These are phyloP conservation scores for Pythium coloratum DNA, from an alignment of 352 stramenopile genomes.

Conservation along the genomic window DNA sequence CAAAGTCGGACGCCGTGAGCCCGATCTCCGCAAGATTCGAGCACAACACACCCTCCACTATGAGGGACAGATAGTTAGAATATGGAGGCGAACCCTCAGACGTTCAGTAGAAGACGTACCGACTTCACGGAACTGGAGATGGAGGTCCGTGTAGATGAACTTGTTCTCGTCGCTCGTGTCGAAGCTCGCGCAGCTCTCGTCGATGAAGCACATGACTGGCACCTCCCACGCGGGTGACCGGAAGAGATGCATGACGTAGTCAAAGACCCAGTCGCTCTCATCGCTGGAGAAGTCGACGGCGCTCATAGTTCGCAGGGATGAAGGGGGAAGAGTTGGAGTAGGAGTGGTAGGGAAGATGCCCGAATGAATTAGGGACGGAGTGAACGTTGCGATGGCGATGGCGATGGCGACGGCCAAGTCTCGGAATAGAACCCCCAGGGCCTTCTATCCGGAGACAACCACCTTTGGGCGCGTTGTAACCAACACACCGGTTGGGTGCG, in stretches of 20 bases:
- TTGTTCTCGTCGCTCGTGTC: constrained; percentile 91
- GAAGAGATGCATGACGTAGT: constrained; percentile 89
- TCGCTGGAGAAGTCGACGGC: constrained; percentile 50
- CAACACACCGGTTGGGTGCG: background rate
- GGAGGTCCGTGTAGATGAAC: constrained; percentile 84
- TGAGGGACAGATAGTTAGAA: background rate
- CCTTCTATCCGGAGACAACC: background rate
- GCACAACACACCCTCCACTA: constrained; percentile 76
- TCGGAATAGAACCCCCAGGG: background rate
- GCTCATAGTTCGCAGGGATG: constrained; percentile 12
- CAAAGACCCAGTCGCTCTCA: constrained; percentile 86
- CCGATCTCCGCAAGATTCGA: constrained; percentile 85
- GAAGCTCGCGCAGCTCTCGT: constrained; percentile 88
- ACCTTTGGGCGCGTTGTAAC: background rate
- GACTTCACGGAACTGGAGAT: constrained; percentile 78
- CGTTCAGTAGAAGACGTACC: constrained; percentile 21
- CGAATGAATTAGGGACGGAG: background rate
- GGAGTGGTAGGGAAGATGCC: background rate
- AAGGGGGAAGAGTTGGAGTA: background rate
- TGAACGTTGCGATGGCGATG: background rate
- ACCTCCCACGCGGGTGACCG: constrained; percentile 87
- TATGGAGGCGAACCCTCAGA: background rate
- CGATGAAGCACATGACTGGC: constrained; percentile 88
- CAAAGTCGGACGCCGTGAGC: constrained; percentile 81
- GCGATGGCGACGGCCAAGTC: background rate